Evolutionary conservation across 2,329 filamentous ascomycete species (phyloP).

Genomic region (Hypoxylon sp.): DNA sequence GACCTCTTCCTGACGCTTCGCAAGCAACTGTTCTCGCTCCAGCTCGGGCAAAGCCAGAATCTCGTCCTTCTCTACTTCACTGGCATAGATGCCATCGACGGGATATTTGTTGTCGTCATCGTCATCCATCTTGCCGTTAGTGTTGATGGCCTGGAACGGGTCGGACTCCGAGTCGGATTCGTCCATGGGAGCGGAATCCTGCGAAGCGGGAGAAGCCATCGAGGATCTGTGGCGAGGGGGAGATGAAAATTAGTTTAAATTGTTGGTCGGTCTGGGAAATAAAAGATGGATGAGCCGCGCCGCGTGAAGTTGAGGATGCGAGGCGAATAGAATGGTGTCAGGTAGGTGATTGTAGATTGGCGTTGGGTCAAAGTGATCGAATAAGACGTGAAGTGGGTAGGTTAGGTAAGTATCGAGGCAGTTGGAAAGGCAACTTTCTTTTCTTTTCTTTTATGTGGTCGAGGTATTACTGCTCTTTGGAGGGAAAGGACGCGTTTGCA

Average conservation of each 20-base stretch:
- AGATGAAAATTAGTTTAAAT: conserved; percentile 22
- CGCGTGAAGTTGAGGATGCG: neutral
- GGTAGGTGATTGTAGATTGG: neutral
- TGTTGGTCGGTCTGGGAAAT: neutral
- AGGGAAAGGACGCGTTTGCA: neutral
- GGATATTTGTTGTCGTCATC: conserved; percentile 74
- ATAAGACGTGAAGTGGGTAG: neutral
- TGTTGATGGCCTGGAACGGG: conserved; percentile 52
- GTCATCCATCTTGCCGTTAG: conserved; percentile 48
- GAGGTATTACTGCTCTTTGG: neutral
- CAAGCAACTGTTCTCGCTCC: conserved; percentile 87
- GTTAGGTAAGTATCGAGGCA: neutral
- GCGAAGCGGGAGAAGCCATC: conserved; percentile 74
- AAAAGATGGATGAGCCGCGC: neutral
- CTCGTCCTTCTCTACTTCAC: conserved; percentile 74
- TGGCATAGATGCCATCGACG: conserved; percentile 85
- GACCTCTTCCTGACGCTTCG: conserved; percentile 83
- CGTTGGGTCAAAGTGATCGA: neutral
- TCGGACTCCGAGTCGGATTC: conserved; percentile 84
- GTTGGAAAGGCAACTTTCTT: no score
- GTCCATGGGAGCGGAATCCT: conserved; percentile 87
- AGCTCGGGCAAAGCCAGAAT: conserved; percentile 91
- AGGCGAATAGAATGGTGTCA: neutral
- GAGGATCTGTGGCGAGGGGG: conserved; percentile 65
- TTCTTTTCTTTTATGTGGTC: no score